Evolutionary conservation across 371 early-diverging fungal species (phyloP).

Genomic region (Mortierella sp.): DNA sequence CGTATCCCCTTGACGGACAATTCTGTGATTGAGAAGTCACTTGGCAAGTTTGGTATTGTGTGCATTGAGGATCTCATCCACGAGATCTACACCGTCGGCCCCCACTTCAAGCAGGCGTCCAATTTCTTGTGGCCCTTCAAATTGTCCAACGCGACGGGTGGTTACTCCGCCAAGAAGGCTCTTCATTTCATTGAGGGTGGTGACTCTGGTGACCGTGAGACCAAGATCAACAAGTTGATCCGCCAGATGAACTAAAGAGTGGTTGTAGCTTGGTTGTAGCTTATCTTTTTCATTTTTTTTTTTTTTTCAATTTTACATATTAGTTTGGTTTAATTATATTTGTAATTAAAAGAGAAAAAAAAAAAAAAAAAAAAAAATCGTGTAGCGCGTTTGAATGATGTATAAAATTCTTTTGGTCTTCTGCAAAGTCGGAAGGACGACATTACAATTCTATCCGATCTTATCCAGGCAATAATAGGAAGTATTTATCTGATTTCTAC

Average conservation of each 20-base stretch:
- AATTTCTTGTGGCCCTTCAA: conserved; percentile 99
- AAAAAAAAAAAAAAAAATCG: conserved; percentile 21
- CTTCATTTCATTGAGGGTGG: conserved; percentile 99
- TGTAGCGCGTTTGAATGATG: not conserved
- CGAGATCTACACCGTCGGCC: conserved; percentile 99
- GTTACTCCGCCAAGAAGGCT: conserved; percentile 96
- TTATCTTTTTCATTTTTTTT: too few relatives aligned
- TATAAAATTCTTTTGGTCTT: not conserved
- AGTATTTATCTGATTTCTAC: conserved; percentile 17
- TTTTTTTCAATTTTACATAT: too few relatives aligned
- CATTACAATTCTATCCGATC: too few relatives aligned
- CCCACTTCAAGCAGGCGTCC: conserved; percentile 97
- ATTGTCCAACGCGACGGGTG: conserved; percentile 98
- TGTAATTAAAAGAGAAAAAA: conserved; percentile 10
- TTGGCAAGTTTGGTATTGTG: conserved; percentile 97
- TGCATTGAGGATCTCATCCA: conserved; percentile 99
- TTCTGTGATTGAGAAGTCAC: conserved; percentile 92
- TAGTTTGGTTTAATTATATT: too few relatives aligned
- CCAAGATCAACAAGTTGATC: conserved; percentile 94
- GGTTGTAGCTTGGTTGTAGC: too few relatives aligned
- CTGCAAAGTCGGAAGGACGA: too few relatives aligned
- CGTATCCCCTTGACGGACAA: conserved; percentile 98
- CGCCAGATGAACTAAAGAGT: conserved; percentile 92
- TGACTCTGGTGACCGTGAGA: conserved; percentile 97
- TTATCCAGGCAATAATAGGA: too few relatives aligned